Evolutionary conservation across 2,329 filamentous ascomycete genomes (phyloP), one percentile per base, ranked within the genome.

Genomic region (Arthrobotrys sphaeroides): DNA sequence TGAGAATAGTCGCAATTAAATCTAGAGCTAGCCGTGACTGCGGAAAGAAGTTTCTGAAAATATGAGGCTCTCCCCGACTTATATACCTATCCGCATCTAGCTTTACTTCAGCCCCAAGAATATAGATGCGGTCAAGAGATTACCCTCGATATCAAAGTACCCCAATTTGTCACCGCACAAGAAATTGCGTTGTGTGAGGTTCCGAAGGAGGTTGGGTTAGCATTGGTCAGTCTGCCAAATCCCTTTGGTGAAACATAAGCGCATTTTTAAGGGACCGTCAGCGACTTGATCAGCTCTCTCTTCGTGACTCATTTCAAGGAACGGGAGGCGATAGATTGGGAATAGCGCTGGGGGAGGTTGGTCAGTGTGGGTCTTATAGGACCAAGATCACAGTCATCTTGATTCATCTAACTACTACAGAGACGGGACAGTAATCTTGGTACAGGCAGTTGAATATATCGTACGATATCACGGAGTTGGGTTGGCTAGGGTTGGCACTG

Each of bases 111-210:
- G 16, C 3, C 10, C 26, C 47, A 20, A 28, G 45, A 22, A 5
- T 6, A 28, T n/a, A 49, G 5, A n/a, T 28, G 16, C n/a, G 13
- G 5, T 20, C 13, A 49, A 12, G n/a, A 49, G 45, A 26, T 2
- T 10, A 20, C 5, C 3, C n/a, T 43, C 31, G 5, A 2, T 13
- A 13, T 7, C 43, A 47, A 22, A 2, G 24, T 33, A 7, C 13
- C 9, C 5, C 31, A 10, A 38, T 55, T 55, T 55, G 28, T 55
- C 28, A 55, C 16, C 16, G 51, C n/a, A 38, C 22, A 6, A 16
- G 18, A 55, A 55, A 55, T 38, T n/a, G 51, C 31, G 51, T 55
- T 55, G 51, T n/a, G 10, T 13, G 28, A 55, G 6, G 31, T 38
- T 55, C n/a, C 13, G 13, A 51, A 18, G 26, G 24, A 51, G 26